Evolutionary conservation across 2,329 filamentous ascomycete species (phyloP), one percentile per base, ranked within the genome.

Genomic region (Amauroascus verrucosus): DNA sequence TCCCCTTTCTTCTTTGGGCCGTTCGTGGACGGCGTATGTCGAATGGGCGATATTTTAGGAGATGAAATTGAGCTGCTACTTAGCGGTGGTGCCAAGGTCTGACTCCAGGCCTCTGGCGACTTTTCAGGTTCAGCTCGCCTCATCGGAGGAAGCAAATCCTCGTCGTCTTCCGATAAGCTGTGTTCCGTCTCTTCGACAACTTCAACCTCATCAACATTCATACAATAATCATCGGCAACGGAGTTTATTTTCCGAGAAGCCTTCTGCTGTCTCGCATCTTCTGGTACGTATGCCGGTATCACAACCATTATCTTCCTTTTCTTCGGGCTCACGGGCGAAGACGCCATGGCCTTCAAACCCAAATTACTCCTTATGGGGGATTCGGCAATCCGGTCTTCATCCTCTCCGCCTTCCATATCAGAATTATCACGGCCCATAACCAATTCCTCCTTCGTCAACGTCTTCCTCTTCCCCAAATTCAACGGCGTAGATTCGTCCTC

Each of bases 401-500:
- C 37, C 14, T 14, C 16, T 2, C 38, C 38, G 35, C 20, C 38
- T 16, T 35, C 18, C 24, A 24, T 33, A 22, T 35, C 28, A 20
- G 7, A 16, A 38, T 5, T 30, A 35, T 3, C 14, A 18, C 8
- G 32, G 37, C 20, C 30, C 2, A 11, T 13, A 52, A 37, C 20
- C 20, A 46, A 16, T n/a, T 45, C 28, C 3, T 33, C 33, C 26
- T 43, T 60, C 5, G 64, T 51, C n/a, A 67, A 58, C 28, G 64
- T 63, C 53, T 67, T 67, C 7, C 64, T 61, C 50, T 63, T 65
- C 13, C 67, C 53, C 28, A 67, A 55, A 55, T 70, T 67, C 40
- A 74, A 57, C 2, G 72, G 72, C 6, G 72, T 74, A 16, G 72
- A 74, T 55, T 73, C 70, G 59, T 73, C 71, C 53, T 73, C 64